Base-by-base conservation (phyloP, 352 stramenopile genomes). In the Phytopythium oedochilum region DNA sequence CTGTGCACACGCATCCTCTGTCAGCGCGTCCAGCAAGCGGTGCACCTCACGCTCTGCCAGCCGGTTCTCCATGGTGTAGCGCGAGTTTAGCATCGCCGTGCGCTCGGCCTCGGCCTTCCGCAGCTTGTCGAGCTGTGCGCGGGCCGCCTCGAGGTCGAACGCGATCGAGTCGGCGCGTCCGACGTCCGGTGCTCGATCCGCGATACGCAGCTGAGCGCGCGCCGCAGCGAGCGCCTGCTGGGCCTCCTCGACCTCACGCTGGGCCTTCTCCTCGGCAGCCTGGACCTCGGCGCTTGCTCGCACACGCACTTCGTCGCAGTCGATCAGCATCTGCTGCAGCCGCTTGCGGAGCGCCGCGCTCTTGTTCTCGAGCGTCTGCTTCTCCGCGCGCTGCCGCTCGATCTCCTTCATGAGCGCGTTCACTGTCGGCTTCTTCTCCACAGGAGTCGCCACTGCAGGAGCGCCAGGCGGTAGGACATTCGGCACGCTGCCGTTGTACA, bases 321-420 rank as follows among this genome's bases (percentile, higher is more conserved):
- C 69, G 55, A 92, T 93, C 7, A 93, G 59, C 78, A 91, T 89
- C 10, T 80, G 67, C 60, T 93, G 83, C 40, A 92, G 56, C 7
- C 70, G 61, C 55, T 90, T 93, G 15, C 83, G 73, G 29, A 93
- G 53, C 17, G 56, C 62, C 11, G 68, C 59, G 53, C 90, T 93
- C 59, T 88, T 90, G 31, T 86, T 74, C 42, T 87, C 77, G 2
- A 93, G 57, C 15, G 49, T 61, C 36, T 52, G 46, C 32, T 80
- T 82, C 55, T 87, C 75, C 2, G 68, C 60, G 1, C 64, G 64
- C 50, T 86, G 76, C 35, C 77, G 80, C 63, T 85, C 76, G 5
- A 93, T 36, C 36, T 90, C 81, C 9, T 79, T 45, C 23, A 78
- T 58, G 20, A 91, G 57, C 25, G 70, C 65, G 32, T 72, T 84